phyloP scores from a whole-genome alignment of 2,329 filamentous ascomycete species.

The Sarocladiaceae sp. region DNA sequence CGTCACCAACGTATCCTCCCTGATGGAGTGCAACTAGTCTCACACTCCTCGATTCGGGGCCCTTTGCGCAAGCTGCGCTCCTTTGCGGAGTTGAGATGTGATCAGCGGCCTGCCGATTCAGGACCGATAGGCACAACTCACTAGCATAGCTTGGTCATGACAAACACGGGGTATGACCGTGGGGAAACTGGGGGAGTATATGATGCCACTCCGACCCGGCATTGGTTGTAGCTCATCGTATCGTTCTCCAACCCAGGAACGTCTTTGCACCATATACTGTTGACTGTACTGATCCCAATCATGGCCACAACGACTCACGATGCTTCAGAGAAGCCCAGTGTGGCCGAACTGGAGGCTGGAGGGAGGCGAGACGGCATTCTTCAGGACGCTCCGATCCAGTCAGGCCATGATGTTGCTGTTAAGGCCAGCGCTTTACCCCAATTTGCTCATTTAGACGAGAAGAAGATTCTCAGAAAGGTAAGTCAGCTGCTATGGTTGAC shows the following conservation, averaged over 20 bases:
- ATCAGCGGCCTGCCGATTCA: neutral
- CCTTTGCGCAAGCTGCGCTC: neutral
- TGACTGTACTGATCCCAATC: too few relatives aligned
- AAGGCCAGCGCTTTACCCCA: neutral
- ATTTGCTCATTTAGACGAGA: constrained; percentile 37
- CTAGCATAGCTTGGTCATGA: too few relatives aligned
- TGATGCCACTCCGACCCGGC: too few relatives aligned
- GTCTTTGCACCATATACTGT: too few relatives aligned
- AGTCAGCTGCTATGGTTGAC: neutral
- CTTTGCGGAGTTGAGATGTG: neutral
- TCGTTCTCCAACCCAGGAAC: too few relatives aligned
- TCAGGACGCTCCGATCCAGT: neutral
- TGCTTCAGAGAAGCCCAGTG: neutral
- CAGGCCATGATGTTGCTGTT: neutral
- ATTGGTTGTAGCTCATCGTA: too few relatives aligned
- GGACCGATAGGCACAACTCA: too few relatives aligned
- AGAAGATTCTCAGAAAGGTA: constrained; percentile 54
- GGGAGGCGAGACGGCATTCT: neutral
- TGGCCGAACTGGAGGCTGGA: neutral
- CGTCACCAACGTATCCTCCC: too few relatives aligned
- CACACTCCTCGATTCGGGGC: too few relatives aligned
- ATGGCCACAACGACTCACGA: neutral
- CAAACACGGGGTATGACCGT: neutral
- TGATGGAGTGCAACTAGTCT: too few relatives aligned
- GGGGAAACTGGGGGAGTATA: neutral